A percentile compares a stretch with the other conserved stretches of the same genome.
Evolutionary conservation across 169 alveolate species (phyloP).

Genomic region (Babesia divergens): DNA sequence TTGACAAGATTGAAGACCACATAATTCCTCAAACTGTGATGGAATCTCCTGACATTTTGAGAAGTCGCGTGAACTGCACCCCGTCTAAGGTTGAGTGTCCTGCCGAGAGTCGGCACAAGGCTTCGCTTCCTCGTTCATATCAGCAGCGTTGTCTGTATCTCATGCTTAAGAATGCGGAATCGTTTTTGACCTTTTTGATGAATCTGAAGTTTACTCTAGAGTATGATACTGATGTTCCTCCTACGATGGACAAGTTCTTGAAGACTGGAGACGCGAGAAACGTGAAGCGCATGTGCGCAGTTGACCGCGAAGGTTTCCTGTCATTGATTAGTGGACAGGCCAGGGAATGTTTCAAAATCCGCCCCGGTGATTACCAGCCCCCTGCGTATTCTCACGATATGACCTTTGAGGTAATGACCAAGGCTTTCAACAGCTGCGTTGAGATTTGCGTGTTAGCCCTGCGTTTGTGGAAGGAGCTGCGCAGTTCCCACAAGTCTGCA

Average conservation of each 20-base stretch:
- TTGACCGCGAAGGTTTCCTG: constrained; percentile 8
- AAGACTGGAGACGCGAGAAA: background rate
- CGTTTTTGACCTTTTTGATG: constrained; percentile 11
- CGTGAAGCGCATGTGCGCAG: constrained; percentile 1
- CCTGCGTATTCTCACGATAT: background rate
- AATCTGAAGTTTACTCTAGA: constrained; percentile 3
- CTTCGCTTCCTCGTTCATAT: background rate
- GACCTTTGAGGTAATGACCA: constrained; percentile 14
- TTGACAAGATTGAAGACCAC: constrained; percentile 12
- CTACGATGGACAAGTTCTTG: constrained; percentile 10
- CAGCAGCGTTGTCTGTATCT: constrained; percentile 38
- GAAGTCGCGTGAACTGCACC: background rate
- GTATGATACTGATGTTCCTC: background rate
- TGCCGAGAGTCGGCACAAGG: background rate
- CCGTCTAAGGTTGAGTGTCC: background rate
- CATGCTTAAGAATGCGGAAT: constrained; percentile 5
- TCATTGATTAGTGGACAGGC: background rate
- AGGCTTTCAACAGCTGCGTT: constrained; percentile 1
- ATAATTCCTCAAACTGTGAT: background rate
- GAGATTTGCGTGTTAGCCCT: constrained; percentile 17
- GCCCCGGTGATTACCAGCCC: background rate
- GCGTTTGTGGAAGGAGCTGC: constrained; percentile 34
- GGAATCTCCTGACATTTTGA: background rate
- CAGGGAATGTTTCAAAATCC: background rate
- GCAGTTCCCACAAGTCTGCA: constrained; percentile 3